A percentile compares a stretch with the other conserved stretches of the same genome.
These are phyloP conservation scores for Rubus idaeus DNA, from an alignment of 306 rosid species.

Conservation along the genomic window DNA sequence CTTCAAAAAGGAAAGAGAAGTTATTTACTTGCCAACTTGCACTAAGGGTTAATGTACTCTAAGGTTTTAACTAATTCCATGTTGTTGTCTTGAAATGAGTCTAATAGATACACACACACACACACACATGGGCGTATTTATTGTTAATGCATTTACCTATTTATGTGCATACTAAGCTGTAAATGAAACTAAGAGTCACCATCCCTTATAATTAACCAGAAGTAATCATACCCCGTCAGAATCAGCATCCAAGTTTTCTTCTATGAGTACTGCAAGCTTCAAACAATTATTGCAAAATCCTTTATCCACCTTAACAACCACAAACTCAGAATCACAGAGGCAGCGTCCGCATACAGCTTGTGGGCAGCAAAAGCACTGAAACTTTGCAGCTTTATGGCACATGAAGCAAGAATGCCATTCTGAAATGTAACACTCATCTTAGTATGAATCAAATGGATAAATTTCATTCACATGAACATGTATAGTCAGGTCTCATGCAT, in stretches of 20 bases:
- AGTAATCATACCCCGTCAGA: conserved; percentile 65
- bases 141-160: no score
- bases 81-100: neutral
- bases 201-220: neutral
- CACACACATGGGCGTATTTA: no score
- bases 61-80: neutral
- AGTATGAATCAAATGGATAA: neutral
- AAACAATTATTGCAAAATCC: conserved; percentile 62
- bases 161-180: no score
- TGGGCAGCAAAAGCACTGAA: conserved; percentile 74
- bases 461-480: neutral
- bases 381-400: conserved; percentile 52
- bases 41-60: neutral
- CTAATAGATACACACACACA: no score
- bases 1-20: neutral
- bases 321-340: conserved; percentile 40
- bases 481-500: neutral
- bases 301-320: conserved; percentile 30
- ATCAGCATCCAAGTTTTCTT: conserved; percentile 46
- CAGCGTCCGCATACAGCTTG: conserved; percentile 62
- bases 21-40: neutral
- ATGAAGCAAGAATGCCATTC: conserved; percentile 58
- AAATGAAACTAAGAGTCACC: neutral
- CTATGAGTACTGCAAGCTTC: conserved; percentile 55
- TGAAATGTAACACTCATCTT: conserved; percentile 29